Percentiles rank a stretch among this genome's conserved stretches.
Conservation (phyloP, 78 protist species). For the Dictyostelium firmibasis region DNA sequence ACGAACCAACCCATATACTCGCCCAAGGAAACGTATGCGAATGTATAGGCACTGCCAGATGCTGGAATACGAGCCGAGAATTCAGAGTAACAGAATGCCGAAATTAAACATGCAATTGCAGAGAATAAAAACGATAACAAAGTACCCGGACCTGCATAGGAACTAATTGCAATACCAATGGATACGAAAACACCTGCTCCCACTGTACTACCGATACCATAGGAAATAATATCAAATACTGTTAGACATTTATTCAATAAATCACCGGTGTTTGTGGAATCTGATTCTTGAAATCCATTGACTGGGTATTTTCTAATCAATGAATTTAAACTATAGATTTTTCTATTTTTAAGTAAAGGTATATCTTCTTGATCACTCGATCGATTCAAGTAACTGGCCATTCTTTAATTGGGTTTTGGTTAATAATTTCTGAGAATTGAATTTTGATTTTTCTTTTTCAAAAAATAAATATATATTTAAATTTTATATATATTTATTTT, state of each 20-base stretch:
- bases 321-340: background rate
- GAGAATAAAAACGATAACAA: conserved; percentile 72
- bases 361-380: background rate
- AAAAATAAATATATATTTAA: background rate
- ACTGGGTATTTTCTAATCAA: conserved; percentile 24
- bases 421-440: background rate
- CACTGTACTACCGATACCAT: conserved; percentile 80
- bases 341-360: background rate
- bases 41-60: conserved; percentile 87
- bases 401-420: background rate
- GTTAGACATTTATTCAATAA: conserved; percentile 56
- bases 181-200: conserved; percentile 90
- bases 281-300: background rate
- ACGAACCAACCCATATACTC: conserved; percentile 78
- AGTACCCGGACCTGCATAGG: conserved; percentile 85
- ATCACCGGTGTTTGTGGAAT: too few species aligned
- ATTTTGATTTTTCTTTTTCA: background rate
- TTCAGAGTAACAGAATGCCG: conserved; percentile 84
- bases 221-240: conserved; percentile 68
- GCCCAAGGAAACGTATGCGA: conserved; percentile 78
- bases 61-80: conserved; percentile 74
- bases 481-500: background rate
- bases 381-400: conserved; percentile 1
- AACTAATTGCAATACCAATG: conserved; percentile 73
- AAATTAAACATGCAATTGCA: conserved; percentile 62